Conservation (phyloP, 2,329 filamentous ascomycete genomes). For the Cadophora sp. region DNA sequence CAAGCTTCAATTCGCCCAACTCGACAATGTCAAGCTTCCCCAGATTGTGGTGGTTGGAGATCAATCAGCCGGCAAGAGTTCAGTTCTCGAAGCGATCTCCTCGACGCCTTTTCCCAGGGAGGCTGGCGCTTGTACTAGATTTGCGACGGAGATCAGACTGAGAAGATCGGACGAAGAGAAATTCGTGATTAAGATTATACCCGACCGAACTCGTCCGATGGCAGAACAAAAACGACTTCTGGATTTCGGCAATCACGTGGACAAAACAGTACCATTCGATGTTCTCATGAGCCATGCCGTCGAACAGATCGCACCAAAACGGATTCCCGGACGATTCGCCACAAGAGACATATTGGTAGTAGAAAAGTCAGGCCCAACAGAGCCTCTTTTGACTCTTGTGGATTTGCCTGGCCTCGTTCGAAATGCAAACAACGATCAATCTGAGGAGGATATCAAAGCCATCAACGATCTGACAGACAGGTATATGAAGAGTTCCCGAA, state of each 20-base stretch:
- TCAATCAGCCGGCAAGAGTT: slow-evolving; percentile 45
- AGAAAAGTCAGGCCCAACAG: slow-evolving; percentile 38
- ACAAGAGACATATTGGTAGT: slow-evolving; percentile 31
- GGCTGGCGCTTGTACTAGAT: slow-evolving; percentile 49
- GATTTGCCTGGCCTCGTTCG: slow-evolving; percentile 65
- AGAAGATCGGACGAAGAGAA: slow-evolving; percentile 28
- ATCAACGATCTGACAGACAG: slow-evolving; percentile 55
- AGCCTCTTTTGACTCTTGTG: slow-evolving; percentile 61
- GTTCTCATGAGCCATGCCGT: slow-evolving; percentile 25
- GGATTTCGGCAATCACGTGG: slow-evolving; percentile 24
- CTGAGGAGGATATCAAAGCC: slow-evolving; percentile 48
- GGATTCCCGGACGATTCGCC: slow-evolving; percentile 26
- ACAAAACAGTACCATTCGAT: slow-evolving; percentile 26
- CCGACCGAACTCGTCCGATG: slow-evolving; percentile 21
- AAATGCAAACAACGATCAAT: slow-evolving; percentile 41
- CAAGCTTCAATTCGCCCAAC: slow-evolving; percentile 28
- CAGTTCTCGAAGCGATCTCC: slow-evolving; percentile 45
- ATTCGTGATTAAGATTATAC: slow-evolving; percentile 25
- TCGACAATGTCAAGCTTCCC: slow-evolving; percentile 28
- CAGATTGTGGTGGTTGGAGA: slow-evolving; percentile 46
- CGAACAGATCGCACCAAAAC: slow-evolving; percentile 24
- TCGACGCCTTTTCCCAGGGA: slow-evolving; percentile 48
- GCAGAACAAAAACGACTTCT: slow-evolving; percentile 21
- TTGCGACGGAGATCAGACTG: slow-evolving; percentile 52
- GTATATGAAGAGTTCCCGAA: slow-evolving; percentile 62